phyloP scores from a whole-genome alignment of 2,329 filamentous ascomycete genomes.

The Paraphoma chrysanthemicola region DNA sequence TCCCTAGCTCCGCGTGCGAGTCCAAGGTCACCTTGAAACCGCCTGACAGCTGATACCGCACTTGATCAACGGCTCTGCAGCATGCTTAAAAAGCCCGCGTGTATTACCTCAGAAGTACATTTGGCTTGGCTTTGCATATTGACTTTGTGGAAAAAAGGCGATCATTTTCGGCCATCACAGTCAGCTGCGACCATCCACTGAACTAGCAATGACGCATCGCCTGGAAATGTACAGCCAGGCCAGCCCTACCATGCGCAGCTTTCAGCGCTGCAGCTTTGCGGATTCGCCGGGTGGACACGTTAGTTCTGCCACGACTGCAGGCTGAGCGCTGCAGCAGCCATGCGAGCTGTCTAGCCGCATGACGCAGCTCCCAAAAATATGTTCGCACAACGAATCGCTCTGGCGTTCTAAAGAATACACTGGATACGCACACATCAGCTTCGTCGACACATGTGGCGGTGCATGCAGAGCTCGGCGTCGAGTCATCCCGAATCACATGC shows the following conservation, averaged over 20 bases:
- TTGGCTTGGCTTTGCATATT: conserved; percentile 4
- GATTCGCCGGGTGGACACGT: conserved; percentile 39
- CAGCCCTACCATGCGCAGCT: conserved; percentile 35
- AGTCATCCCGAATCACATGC: conserved; percentile 32
- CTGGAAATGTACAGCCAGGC: conserved; percentile 31
- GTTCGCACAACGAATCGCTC: conserved; percentile 29
- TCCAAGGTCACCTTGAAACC: conserved; percentile 3
- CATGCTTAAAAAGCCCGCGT: not conserved
- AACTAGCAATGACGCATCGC: conserved; percentile 34
- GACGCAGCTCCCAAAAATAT: conserved; percentile 38
- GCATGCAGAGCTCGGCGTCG: conserved; percentile 21
- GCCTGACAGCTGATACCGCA: not conserved
- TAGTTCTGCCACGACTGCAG: conserved; percentile 41
- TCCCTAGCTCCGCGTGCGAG: conserved; percentile 39
- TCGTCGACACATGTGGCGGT: conserved; percentile 38
- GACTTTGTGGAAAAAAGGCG: conserved; percentile 3
- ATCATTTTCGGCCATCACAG: conserved; percentile 1
- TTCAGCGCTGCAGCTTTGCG: conserved; percentile 25
- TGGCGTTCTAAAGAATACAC: conserved; percentile 18
- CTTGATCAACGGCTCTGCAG: conserved; percentile 2
- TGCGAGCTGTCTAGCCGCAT: conserved; percentile 44
- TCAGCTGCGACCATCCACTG: conserved; percentile 2
- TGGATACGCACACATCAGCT: conserved; percentile 12
- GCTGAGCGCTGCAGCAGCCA: conserved; percentile 30
- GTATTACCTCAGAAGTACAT: conserved; percentile 4